Evolutionary conservation across 2,329 filamentous ascomycete species (phyloP).

Genomic region (Aspergillus sp.): DNA sequence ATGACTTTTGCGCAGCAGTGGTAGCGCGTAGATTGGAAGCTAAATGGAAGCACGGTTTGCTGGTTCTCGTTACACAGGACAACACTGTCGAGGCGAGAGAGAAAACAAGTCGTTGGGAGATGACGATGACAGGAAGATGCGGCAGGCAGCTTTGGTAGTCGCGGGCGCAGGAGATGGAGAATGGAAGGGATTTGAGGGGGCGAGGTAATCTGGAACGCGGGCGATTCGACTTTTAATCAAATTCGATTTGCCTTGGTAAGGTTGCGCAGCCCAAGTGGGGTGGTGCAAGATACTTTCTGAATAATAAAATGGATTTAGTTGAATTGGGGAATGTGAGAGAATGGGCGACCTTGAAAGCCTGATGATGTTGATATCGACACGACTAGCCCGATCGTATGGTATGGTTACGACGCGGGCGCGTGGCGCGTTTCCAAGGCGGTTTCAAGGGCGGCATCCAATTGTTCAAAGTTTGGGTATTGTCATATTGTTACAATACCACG

Average conservation of each 20-base stretch:
- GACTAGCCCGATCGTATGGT: conserved; percentile 22
- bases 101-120: neutral
- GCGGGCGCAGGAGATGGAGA: conserved; percentile 14
- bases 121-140: neutral
- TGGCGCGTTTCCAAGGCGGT: conserved; percentile 23
- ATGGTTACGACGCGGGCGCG: conserved; percentile 29
- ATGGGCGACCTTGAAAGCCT: conserved; percentile 15
- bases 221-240: conserved; percentile 19
- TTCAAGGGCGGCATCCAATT: neutral
- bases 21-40: neutral
- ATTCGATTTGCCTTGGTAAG: conserved; percentile 16
- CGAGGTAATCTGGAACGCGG: conserved; percentile 13
- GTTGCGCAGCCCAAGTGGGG: conserved; percentile 23
- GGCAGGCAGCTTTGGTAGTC: conserved; percentile 3
- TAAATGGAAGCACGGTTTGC: neutral
- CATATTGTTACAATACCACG: conserved; percentile 21
- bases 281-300: conserved; percentile 18
- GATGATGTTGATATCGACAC: conserved; percentile 19
- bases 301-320: conserved; percentile 18
- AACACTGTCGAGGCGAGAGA: neutral
- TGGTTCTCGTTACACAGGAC: neutral
- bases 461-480: conserved; percentile 14
- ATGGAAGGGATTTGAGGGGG: conserved; percentile 7
- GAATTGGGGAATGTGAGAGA: conserved; percentile 18
- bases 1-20: neutral